Percentiles rank a stretch among this genome's conserved stretches.
Conservation (phyloP, 768 basidiomycete species). For the Holtermannia corniformis region DNA sequence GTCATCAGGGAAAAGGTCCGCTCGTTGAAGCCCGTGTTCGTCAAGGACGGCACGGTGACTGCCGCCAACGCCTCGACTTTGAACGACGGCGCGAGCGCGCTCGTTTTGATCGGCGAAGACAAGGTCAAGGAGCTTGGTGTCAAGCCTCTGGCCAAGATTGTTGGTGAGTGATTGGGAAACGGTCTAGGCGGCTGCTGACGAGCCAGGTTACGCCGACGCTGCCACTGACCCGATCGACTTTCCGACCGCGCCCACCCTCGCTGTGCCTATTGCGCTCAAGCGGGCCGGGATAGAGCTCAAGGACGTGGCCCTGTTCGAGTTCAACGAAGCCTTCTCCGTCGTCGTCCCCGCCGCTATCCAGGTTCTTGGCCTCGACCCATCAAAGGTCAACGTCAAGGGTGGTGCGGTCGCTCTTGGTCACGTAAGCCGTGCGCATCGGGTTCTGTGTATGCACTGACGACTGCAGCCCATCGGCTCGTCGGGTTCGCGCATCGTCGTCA, state of each 20-base stretch:
- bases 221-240: constrained; percentile 96
- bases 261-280: constrained; percentile 77
- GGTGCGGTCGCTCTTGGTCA: constrained; percentile 88
- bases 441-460: neutral
- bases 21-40: constrained; percentile 77
- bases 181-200: neutral
- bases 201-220: constrained; percentile 84
- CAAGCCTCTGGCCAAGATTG: constrained; percentile 83
- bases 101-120: constrained; percentile 87
- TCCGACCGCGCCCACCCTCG: constrained; percentile 86
- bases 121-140: constrained; percentile 84
- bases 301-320: constrained; percentile 85
- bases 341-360: constrained; percentile 88
- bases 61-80: constrained; percentile 92
- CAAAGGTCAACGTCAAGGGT: constrained; percentile 75
- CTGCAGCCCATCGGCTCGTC: constrained; percentile 88
- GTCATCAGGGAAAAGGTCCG: constrained; percentile 91
- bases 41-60: constrained; percentile 77
- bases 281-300: constrained; percentile 70
- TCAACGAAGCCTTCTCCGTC: constrained; percentile 97
- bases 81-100: constrained; percentile 92
- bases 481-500: constrained; percentile 86
- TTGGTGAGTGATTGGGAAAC: constrained; percentile 64
- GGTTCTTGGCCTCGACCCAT: constrained; percentile 67
- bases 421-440: constrained; percentile 17